Percentiles rank a stretch among this genome's conserved stretches.
Conservation (phyloP, 1,284 basidiomycete genomes). For the Rhizoctonia solani region DNA sequence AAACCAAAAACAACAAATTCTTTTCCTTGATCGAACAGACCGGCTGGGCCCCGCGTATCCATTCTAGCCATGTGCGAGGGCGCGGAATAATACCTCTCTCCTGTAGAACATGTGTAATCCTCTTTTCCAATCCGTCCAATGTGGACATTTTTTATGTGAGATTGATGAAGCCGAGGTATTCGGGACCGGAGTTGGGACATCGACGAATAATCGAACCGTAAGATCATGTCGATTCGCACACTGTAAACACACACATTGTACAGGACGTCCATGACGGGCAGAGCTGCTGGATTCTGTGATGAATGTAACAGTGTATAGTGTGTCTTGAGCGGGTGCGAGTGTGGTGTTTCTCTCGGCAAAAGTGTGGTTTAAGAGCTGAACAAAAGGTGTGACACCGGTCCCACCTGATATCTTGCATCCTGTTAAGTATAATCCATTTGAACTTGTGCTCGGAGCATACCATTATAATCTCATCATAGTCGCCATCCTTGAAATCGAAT, state of each 20-base stretch:
- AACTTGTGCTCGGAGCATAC: conserved; percentile 49
- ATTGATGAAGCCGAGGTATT: neutral
- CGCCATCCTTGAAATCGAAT: conserved; percentile 59
- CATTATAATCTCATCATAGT: conserved; percentile 79
- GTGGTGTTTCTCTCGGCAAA: conserved; percentile 33
- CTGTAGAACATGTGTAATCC: conserved; percentile 29
- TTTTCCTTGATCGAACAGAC: conserved; percentile 32
- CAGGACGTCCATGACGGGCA: conserved; percentile 34
- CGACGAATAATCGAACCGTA: conserved; percentile 35
- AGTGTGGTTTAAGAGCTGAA: conserved; percentile 38
- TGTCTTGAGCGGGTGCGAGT: conserved; percentile 20
- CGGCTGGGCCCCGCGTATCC: conserved; percentile 25
- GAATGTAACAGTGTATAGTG: conserved; percentile 38
- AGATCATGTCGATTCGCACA: conserved; percentile 33
- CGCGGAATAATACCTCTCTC: conserved; percentile 26
- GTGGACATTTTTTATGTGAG: neutral
- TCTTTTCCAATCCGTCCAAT: conserved; percentile 35
- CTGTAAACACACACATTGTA: conserved; percentile 32
- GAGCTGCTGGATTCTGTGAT: conserved; percentile 32
- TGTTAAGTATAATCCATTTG: neutral
- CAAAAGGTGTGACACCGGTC: conserved; percentile 48
- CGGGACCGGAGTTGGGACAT: conserved; percentile 23
- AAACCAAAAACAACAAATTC: conserved; percentile 39
- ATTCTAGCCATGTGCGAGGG: conserved; percentile 34
- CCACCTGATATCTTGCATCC: conserved; percentile 45